Conservation (phyloP, 176 grass and related monocot species). For the Chloris gayana region DNA sequence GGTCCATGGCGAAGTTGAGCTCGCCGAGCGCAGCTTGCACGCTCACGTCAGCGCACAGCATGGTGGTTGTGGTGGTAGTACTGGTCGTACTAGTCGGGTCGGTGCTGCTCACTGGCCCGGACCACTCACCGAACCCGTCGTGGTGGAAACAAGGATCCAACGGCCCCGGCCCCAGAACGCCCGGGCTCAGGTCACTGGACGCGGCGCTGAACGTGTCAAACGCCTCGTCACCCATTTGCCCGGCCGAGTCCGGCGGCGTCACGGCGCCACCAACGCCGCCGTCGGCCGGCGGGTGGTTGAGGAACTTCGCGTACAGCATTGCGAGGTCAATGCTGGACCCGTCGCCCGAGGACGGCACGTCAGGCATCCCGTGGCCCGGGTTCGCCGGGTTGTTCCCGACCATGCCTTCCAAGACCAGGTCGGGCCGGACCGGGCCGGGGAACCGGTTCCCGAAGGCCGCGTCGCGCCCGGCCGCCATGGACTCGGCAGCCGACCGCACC, state of each 20-base stretch:
- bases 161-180: slow-evolving; percentile 17
- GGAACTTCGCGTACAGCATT: slow-evolving; percentile 69
- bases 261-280: neutral
- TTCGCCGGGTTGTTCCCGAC: slow-evolving; percentile 42
- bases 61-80: slow-evolving; percentile 36
- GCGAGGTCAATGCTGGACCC: slow-evolving; percentile 67
- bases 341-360: slow-evolving; percentile 23
- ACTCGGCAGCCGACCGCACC: slow-evolving; percentile 19
- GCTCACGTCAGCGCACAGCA: slow-evolving; percentile 50
- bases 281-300: slow-evolving; percentile 31
- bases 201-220: slow-evolving; percentile 54
- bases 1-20: slow-evolving; percentile 57
- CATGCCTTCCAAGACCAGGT: slow-evolving; percentile 72
- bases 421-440: slow-evolving; percentile 56
- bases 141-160: slow-evolving; percentile 20
- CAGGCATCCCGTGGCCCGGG: slow-evolving; percentile 19
- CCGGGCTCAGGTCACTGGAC: slow-evolving; percentile 41
- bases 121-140: slow-evolving; percentile 55
- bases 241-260: slow-evolving; percentile 35
- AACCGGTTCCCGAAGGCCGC: slow-evolving; percentile 45
- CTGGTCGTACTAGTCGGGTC: slow-evolving; percentile 29
- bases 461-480: slow-evolving; percentile 24
- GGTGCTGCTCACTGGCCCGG: slow-evolving; percentile 35
- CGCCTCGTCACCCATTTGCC: slow-evolving; percentile 32
- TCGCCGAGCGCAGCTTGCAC: slow-evolving; percentile 47